phyloP scores from a whole-genome alignment of 1,284 basidiomycete genomes.

The Boletus chippewaensis region DNA sequence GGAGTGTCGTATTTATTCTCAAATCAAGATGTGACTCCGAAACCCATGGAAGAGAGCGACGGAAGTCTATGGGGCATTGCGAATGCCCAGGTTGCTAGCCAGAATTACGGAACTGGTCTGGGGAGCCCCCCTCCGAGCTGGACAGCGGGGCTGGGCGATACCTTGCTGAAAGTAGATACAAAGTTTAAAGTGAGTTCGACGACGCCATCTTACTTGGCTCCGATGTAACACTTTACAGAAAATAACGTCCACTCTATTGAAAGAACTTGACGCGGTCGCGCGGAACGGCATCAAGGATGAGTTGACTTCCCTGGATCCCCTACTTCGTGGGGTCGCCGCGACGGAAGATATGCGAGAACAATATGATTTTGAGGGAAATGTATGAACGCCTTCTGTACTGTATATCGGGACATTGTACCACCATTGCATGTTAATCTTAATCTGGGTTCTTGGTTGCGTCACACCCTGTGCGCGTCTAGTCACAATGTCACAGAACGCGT shows the following conservation, averaged over 20 bases:
- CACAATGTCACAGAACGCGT: slow-evolving; percentile 25
- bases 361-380: slow-evolving; percentile 47
- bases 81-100: slow-evolving; percentile 36
- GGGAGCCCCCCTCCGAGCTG: slow-evolving; percentile 54
- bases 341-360: slow-evolving; percentile 36
- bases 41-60: slow-evolving; percentile 38
- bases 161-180: slow-evolving; percentile 70
- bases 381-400: slow-evolving; percentile 25
- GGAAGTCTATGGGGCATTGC: slow-evolving; percentile 67
- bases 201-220: neutral
- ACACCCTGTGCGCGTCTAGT: slow-evolving; percentile 25
- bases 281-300: slow-evolving; percentile 76
- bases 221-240: slow-evolving; percentile 45
- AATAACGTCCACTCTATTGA: slow-evolving; percentile 66
- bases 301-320: slow-evolving; percentile 69
- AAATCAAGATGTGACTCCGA: slow-evolving; percentile 31
- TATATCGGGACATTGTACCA: slow-evolving; percentile 25
- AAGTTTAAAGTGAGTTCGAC: slow-evolving; percentile 65
- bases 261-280: slow-evolving; percentile 77
- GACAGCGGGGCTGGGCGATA: slow-evolving; percentile 59
- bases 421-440: slow-evolving; percentile 15
- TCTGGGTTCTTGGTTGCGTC: slow-evolving; percentile 10
- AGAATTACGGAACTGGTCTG: slow-evolving; percentile 27
- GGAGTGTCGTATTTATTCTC: slow-evolving; percentile 76
- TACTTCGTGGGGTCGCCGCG: slow-evolving; percentile 52